These are phyloP conservation scores for Penicillium ucsense DNA, from an alignment of 495 filamentous ascomycete genomes.

Conservation along the genomic window DNA sequence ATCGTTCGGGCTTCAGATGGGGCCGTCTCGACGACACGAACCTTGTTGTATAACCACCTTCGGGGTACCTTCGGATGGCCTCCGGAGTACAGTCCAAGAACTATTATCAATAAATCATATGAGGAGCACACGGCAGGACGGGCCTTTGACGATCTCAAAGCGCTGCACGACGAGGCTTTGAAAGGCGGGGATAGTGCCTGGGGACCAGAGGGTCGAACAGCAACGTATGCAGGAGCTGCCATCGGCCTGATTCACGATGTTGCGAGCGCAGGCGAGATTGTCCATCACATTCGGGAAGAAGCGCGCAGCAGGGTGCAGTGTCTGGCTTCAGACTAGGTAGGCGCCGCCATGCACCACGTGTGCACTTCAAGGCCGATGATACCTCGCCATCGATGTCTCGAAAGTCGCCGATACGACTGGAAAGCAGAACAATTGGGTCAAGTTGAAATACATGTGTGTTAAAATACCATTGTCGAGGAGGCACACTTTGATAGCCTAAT, in stretches of 20 bases:
- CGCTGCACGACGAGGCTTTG: slow-evolving; percentile 45
- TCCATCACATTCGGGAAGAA: slow-evolving; percentile 11
- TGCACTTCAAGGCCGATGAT: too few relatives aligned
- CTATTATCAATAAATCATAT: slow-evolving; percentile 53
- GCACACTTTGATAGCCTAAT: too few relatives aligned
- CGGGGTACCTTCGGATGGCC: slow-evolving; percentile 65
- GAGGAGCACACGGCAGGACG: slow-evolving; percentile 47
- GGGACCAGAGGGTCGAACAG: slow-evolving; percentile 53
- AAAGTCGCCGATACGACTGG: too few relatives aligned
- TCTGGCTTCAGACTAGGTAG: too few relatives aligned
- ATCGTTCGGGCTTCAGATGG: slow-evolving; percentile 54
- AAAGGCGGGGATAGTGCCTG: slow-evolving; percentile 49
- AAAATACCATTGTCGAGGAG: too few relatives aligned
- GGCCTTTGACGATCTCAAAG: slow-evolving; percentile 48
- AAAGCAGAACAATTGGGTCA: too few relatives aligned
- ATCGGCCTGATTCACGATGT: slow-evolving; percentile 42
- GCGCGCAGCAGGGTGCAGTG: not conserved
- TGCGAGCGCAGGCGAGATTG: slow-evolving; percentile 32
- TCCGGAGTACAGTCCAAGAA: slow-evolving; percentile 49
- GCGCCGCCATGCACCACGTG: too few relatives aligned
- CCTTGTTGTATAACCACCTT: slow-evolving; percentile 60
- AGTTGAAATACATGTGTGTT: too few relatives aligned
- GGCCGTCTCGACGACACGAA: slow-evolving; percentile 52
- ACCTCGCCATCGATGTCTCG: too few relatives aligned
- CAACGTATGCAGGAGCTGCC: slow-evolving; percentile 57